These are phyloP conservation scores for Colletotrichum echinochloae DNA, from an alignment of 2,329 filamentous ascomycete genomes.

Conservation along the genomic window DNA sequence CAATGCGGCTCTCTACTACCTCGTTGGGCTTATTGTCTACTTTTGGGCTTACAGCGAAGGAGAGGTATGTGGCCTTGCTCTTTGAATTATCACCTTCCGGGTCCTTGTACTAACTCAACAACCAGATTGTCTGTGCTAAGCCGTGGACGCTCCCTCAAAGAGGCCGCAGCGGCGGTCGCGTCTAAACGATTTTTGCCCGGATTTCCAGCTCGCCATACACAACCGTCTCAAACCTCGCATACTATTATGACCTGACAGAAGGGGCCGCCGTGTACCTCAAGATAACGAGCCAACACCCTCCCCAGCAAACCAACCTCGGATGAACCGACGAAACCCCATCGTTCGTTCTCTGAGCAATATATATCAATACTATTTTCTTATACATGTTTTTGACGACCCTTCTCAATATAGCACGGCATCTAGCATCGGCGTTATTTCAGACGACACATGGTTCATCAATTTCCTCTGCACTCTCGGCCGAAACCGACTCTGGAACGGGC, in stretches of 20 bases:
- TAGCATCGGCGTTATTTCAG: conserved; percentile 40
- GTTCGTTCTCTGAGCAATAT: conserved; percentile 34
- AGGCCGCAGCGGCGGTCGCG: conserved; percentile 47
- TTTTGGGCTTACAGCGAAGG: conserved; percentile 98
- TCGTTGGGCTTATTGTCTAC: conserved; percentile 87
- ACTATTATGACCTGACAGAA: conserved; percentile 16
- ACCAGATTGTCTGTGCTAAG: conserved; percentile 73
- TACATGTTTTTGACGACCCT: conserved; percentile 34
- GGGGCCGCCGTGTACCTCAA: conserved; percentile 2
- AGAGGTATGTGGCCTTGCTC: conserved; percentile 71
- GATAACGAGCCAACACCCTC: not conserved
- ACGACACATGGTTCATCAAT: conserved; percentile 23
- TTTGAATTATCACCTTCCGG: not conserved
- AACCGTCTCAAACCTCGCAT: conserved; percentile 25
- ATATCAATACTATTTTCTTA: conserved; percentile 21
- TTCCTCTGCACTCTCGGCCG: conserved; percentile 10
- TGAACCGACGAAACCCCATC: conserved; percentile 27
- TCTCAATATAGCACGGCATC: conserved; percentile 40
- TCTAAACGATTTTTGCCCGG: conserved; percentile 12
- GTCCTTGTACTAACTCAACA: conserved; percentile 39
- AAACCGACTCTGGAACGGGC: conserved; percentile 5
- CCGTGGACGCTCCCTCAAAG: conserved; percentile 77
- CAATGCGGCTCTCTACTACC: conserved; percentile 91
- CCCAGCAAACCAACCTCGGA: conserved; percentile 21
- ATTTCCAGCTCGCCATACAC: not conserved